phyloP scores from a whole-genome alignment of 148 eudicot genomes.

The Drosera capensis region DNA sequence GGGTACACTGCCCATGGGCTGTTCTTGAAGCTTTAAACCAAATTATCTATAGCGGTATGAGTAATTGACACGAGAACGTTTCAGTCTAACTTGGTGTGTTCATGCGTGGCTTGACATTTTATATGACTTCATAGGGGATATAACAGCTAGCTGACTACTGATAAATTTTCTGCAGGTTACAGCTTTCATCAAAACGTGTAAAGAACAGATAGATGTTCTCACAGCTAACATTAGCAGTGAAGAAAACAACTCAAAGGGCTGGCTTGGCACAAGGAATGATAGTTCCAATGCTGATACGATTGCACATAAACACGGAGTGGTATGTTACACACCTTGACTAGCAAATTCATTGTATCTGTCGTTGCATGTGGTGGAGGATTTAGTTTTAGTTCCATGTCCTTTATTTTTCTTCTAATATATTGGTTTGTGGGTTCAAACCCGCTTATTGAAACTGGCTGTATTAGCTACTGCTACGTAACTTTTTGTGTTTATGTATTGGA shows the following conservation, averaged over 20 bases:
- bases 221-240: conserved; percentile 58
- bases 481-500: no score
- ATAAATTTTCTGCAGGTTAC: conserved; percentile 48
- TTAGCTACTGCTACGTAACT: no score
- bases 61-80: no score
- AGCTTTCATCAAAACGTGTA: conserved; percentile 67
- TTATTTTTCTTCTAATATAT: background rate
- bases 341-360: background rate
- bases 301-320: conserved; percentile 99
- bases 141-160: background rate
- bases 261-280: conserved; percentile 64
- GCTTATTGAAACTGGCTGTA: no score
- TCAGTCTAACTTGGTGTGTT: no score
- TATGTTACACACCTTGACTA: conserved; percentile 14
- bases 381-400: background rate
- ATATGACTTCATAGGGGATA: no score
- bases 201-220: conserved; percentile 81
- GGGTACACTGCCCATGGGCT: no score
- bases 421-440: no score
- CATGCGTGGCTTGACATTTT: no score
- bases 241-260: conserved; percentile 68
- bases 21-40: no score
- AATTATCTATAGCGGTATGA: no score
- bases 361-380: background rate
- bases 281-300: conserved; percentile 67